Evolutionary conservation across 2,329 filamentous ascomycete genomes (phyloP), one percentile per base, ranked within the genome.

Genomic region (Conoideocrella luteorostrata): DNA sequence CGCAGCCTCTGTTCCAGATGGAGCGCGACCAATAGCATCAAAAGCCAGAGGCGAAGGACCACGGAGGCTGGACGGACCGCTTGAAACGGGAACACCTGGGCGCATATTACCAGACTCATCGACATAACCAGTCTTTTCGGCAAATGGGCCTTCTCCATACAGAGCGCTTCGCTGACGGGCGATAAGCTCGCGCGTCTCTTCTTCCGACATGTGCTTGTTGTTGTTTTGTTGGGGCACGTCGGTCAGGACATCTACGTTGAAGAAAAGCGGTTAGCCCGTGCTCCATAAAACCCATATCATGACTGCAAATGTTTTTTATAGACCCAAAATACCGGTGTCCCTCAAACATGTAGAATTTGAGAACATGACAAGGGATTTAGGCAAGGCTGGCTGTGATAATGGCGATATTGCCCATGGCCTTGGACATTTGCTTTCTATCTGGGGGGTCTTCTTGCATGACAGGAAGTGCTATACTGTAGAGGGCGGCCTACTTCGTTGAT

Each of bases 401-500:
- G 46, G 47, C 46, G 45, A 44, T 46, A 51, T 45, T 45, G 46
- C 40, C 50, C 48, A 45, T 42, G 39, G 45, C 43, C 47, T 43
- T 48, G 45, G 44, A 46, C 47, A 55, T 57, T 65, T 63, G 55
- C 57, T 66, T 62, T 65, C 65, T 68, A 63, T 64, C 63, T 58
- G 55, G 59, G 53, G 56, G 51, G 53, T 57, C 50, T 51, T 53
- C 48, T 54, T 58, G 57, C 56, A 52, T 53, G 52, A 58, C 59
- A 67, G 62, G 57, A 58, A 60, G 52, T 74, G 78, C 78, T 82
- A 85, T 80, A 78, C 77, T 80, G 78, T 75, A 77, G 78, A 79
- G 79, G 81, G 78, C 69, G 82, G 82, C 86, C 82, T 88, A 97
- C 93, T 96, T 88, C 91, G 84, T 77, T 97, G 95, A 74, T 95